Percentiles rank a stretch among this genome's conserved stretches.
Conservation (phyloP, 495 filamentous ascomycete species). For the Elaphomyces granulatus region DNA sequence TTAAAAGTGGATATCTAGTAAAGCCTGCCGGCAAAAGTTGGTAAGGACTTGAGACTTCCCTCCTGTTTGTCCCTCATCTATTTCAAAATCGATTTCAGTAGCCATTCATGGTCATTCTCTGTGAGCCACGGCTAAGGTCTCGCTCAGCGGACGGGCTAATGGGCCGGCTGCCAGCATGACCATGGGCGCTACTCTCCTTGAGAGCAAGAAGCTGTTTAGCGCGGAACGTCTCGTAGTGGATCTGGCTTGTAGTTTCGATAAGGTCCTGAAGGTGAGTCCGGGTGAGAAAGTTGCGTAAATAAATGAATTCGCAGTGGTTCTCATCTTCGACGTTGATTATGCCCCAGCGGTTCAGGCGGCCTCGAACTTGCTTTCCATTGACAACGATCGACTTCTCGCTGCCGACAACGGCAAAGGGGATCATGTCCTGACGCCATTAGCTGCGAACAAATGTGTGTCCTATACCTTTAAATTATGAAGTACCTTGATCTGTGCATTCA, state of each 20-base stretch:
- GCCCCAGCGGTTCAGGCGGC: conserved; percentile 97
- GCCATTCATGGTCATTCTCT: conserved; percentile 96
- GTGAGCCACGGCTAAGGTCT: conserved; percentile 90
- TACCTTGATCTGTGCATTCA: conserved; percentile 95
- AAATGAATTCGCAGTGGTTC: conserved; percentile 98
- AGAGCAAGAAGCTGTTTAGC: conserved; percentile 95
- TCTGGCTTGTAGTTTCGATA: conserved; percentile 99
- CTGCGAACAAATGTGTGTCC: no score
- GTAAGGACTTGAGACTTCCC: conserved; percentile 5
- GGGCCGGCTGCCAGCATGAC: conserved; percentile 57
- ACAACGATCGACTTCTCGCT: conserved; percentile 97
- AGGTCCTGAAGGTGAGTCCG: conserved; percentile 94
- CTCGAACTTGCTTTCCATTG: conserved; percentile 93
- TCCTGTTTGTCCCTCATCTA: conserved; percentile 7
- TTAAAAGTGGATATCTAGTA: not conserved
- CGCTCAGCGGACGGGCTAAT: conserved; percentile 90
- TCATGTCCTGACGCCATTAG: conserved; percentile 86
- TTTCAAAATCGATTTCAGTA: conserved; percentile 40
- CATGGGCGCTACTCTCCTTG: conserved; percentile 83
- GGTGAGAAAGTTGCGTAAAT: conserved; percentile 93
- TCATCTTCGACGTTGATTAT: conserved; percentile 99
- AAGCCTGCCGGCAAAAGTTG: conserved; percentile 20
- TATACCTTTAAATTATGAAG: no score
- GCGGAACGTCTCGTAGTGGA: conserved; percentile 99
- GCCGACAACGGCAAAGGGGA: conserved; percentile 95